phyloP scores from a whole-genome alignment of 345 rosid genomes.

The Corymbia maculata region DNA sequence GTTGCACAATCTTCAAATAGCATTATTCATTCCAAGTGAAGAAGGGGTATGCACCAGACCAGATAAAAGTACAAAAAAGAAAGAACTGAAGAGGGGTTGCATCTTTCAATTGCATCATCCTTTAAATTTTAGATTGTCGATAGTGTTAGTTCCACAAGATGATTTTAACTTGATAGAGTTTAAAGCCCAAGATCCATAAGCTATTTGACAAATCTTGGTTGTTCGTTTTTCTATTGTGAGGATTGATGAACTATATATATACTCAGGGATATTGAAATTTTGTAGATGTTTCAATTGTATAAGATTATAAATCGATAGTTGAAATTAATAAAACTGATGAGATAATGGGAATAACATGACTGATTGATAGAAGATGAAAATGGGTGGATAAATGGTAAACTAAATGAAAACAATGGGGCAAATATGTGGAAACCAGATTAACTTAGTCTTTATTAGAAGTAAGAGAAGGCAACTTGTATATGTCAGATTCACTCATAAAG shows the following conservation, averaged over 20 bases:
- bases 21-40: background rate
- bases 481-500: background rate
- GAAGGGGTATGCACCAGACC: background rate
- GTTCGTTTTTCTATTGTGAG: background rate
- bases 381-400: background rate
- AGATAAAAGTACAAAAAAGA: background rate
- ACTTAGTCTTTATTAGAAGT: background rate
- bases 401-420: background rate
- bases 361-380: background rate
- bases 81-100: background rate
- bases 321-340: background rate
- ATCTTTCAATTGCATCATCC: background rate
- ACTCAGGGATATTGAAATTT: background rate
- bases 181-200: background rate
- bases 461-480: background rate
- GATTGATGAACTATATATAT: background rate
- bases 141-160: background rate
- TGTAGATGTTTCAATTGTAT: background rate
- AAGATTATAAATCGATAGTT: background rate
- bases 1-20: background rate
- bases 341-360: background rate
- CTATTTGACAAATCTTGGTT: background rate
- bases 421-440: background rate
- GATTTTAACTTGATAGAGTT: background rate
- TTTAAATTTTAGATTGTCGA: background rate